Evolutionary conservation across 208 protist species (phyloP), one percentile per base, ranked within the genome.

Genomic region (Naegleria lovaniensis): DNA sequence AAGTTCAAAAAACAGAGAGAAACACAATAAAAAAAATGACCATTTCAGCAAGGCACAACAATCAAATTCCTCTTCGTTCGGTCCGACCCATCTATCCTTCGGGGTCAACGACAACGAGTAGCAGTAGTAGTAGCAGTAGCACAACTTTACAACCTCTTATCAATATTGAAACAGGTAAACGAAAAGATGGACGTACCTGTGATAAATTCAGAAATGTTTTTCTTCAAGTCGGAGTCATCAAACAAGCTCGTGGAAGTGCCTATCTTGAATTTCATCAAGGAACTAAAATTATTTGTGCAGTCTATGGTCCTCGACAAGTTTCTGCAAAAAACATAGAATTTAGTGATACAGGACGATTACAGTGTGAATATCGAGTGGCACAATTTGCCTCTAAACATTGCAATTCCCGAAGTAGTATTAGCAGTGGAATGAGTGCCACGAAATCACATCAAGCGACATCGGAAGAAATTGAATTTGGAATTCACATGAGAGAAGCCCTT

Each of bases 201-300:
- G 55, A 79, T 40, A 25, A 90, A 67, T 90, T 90, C 51, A 6
- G 89, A n/a, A 83, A 67, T 83, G 48, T 88, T 29, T 90, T 91
- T 79, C 87, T 93, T 16, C 40, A 51, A 25, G 22, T 51, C 1
- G 90, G 87, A 59, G 25, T 85, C 13, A 90, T 91, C 38, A 75
- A 76, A 48, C 36, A 91, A 59, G 92, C 93, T 11, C n/a, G 55
- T 85, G 93, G 93, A 40, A 86, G 40, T 43, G 90, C 91, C 5
- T 94, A 94, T 90, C 40, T 94, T 11, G 93, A 94, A 90, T 58
- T 43, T n/a, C 51, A 86, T 22, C 29, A 79, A n/a, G 29, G 67
- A 36, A 92, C 91, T n/a, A 94, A 94, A 89, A 33, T 94, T 2
- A 59, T 93, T 29, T 94, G 93, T 85, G n/a, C 88, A 36, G 93